Conservation (phyloP, 2,329 filamentous ascomycete genomes). For the Arthrobotrys sinensis region DNA sequence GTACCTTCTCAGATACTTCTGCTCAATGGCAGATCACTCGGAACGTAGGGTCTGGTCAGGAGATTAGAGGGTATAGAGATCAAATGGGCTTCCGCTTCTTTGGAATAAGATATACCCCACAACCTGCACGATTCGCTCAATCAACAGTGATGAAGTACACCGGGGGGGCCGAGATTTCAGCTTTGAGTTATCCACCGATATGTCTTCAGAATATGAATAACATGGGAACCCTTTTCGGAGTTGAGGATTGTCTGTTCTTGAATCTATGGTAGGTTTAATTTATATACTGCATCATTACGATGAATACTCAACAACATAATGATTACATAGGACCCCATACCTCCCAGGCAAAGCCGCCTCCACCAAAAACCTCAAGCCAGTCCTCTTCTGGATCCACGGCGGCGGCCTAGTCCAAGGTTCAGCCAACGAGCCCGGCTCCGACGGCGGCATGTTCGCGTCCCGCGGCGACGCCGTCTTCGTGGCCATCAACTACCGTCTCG, state of each 20-base stretch:
- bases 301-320: no score
- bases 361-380: slow-evolving; percentile 66
- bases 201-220: slow-evolving; percentile 67
- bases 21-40: slow-evolving; percentile 67
- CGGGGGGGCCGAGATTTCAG: slow-evolving; percentile 65
- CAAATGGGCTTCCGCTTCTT: slow-evolving; percentile 71
- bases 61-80: slow-evolving; percentile 68
- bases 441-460: slow-evolving; percentile 69
- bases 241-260: slow-evolving; percentile 71
- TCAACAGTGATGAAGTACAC: slow-evolving; percentile 67
- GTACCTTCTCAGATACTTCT: slow-evolving; percentile 66
- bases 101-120: slow-evolving; percentile 70
- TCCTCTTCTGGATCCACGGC: slow-evolving; percentile 70
- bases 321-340: slow-evolving; percentile 63
- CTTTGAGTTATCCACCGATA: slow-evolving; percentile 66
- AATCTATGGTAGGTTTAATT: no score
- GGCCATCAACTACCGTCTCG: slow-evolving; percentile 69
- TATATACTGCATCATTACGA: no score
- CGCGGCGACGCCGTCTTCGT: slow-evolving; percentile 69
- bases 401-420: slow-evolving; percentile 67
- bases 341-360: slow-evolving; percentile 68
- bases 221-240: slow-evolving; percentile 62
- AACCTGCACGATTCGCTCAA: slow-evolving; percentile 70
- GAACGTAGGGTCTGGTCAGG: slow-evolving; percentile 67
- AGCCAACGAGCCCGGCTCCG: slow-evolving; percentile 67